Percentiles rank a stretch among this genome's conserved stretches.
phyloP scores from a whole-genome alignment of 495 filamentous ascomycete species.

The Pyronema omphalodes region DNA sequence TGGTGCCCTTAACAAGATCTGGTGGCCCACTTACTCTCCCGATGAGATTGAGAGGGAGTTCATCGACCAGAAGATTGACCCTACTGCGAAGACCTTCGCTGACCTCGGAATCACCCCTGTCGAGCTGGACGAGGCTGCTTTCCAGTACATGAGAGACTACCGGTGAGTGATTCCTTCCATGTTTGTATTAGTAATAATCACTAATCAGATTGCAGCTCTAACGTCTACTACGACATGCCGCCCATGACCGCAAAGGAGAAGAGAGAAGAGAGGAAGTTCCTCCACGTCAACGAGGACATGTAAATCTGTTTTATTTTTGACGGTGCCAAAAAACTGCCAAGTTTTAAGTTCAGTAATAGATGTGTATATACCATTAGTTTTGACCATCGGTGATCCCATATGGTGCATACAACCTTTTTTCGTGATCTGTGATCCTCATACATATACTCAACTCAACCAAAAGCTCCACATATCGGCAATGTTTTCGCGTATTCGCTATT shows the following conservation, averaged over 20 bases:
- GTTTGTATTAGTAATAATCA: constrained; percentile 1
- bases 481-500: not conserved
- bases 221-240: constrained; percentile 71
- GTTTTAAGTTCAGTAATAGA: constrained; percentile 4
- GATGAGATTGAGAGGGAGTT: constrained; percentile 89
- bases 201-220: constrained; percentile 14
- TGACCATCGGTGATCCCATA: not conserved
- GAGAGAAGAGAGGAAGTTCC: constrained; percentile 84
- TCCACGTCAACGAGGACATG: constrained; percentile 84
- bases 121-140: constrained; percentile 65
- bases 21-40: constrained; percentile 71
- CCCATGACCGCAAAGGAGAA: constrained; percentile 88
- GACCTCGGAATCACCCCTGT: constrained; percentile 76
- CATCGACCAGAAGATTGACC: constrained; percentile 83
- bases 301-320: constrained; percentile 26
- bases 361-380: constrained; percentile 12
- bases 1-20: constrained; percentile 54
- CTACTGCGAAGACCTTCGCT: constrained; percentile 81
- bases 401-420: too few relatives aligned
- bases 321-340: not conserved
- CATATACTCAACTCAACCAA: too few relatives aligned
- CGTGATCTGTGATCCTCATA: too few relatives aligned
- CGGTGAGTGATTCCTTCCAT: constrained; percentile 36
- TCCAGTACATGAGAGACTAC: constrained; percentile 50
- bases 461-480: not conserved